These are phyloP conservation scores for Sporopachydermia cereana DNA, from an alignment of 1,139 yeast genomes.

Conservation along the genomic window DNA sequence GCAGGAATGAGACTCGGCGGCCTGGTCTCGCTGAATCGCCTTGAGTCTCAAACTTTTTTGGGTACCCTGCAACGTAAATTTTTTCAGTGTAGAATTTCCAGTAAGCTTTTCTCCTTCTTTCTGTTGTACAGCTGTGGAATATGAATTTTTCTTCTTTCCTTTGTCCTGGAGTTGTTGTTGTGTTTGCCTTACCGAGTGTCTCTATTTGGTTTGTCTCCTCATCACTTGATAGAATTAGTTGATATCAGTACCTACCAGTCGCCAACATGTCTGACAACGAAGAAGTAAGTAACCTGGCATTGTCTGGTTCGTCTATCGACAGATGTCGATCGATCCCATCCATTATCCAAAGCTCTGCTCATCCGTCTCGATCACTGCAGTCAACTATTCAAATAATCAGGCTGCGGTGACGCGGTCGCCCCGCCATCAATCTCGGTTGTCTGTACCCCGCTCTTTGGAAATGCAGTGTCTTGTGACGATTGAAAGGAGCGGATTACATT, in stretches of 20 bases:
- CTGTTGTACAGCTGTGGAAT: not conserved
- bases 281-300: slow-evolving; percentile 2
- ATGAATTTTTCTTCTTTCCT: not conserved
- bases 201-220: not conserved
- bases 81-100: not conserved
- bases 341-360: too few relatives aligned
- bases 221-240: slow-evolving; percentile 1
- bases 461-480: too few relatives aligned
- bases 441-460: too few relatives aligned
- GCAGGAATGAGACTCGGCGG: too few relatives aligned
- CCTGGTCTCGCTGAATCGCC: too few relatives aligned
- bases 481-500: too few relatives aligned
- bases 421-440: too few relatives aligned
- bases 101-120: not conserved
- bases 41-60: slow-evolving; percentile 1
- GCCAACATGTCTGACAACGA: slow-evolving; percentile 5
- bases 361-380: too few relatives aligned
- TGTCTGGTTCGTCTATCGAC: too few relatives aligned
- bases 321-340: too few relatives aligned
- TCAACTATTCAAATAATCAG: too few relatives aligned
- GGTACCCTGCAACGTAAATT: slow-evolving; percentile 2
- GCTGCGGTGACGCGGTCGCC: too few relatives aligned
- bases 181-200: not conserved
- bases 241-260: not conserved
- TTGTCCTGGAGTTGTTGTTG: not conserved